Conservation (phyloP, 2,329 filamentous ascomycete genomes). For the Aspergillus arachidicola region DNA sequence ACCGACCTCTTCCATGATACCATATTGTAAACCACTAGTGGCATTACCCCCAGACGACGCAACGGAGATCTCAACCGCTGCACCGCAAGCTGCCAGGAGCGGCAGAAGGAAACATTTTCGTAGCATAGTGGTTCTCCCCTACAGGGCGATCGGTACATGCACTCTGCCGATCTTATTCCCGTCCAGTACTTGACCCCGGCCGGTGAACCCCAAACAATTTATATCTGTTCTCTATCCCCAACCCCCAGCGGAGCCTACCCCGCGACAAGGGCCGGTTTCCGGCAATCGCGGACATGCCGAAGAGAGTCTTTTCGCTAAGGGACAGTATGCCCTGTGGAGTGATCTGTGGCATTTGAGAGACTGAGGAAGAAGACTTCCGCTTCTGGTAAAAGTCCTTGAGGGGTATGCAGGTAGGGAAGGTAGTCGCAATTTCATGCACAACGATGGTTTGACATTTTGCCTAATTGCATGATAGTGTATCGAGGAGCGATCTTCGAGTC, state of each 20-base stretch:
- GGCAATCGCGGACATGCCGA: not conserved
- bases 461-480: conserved; percentile 3
- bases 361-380: not conserved
- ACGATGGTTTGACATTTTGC: not conserved
- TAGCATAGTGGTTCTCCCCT: conserved; percentile 20
- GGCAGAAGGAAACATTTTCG: conserved; percentile 27
- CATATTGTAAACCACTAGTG: conserved; percentile 32
- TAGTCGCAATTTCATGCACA: not conserved
- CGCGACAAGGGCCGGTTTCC: not conserved
- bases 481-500: not conserved
- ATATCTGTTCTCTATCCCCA: conserved; percentile 7
- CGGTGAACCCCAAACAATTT: conserved; percentile 1
- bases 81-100: conserved; percentile 27
- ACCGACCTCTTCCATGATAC: conserved; percentile 34
- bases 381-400: conserved; percentile 20
- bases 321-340: not conserved
- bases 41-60: conserved; percentile 33
- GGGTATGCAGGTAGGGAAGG: conserved; percentile 2
- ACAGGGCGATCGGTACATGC: conserved; percentile 4
- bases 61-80: conserved; percentile 31
- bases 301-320: not conserved
- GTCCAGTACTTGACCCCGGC: not conserved
- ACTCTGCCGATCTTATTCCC: conserved; percentile 15
- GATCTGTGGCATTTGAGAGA: not conserved
- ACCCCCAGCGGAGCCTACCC: not conserved